Percentiles rank a stretch among this genome's conserved stretches.
Conservation (phyloP, 2,329 filamentous ascomycete genomes). For the Thelonectria olida region DNA sequence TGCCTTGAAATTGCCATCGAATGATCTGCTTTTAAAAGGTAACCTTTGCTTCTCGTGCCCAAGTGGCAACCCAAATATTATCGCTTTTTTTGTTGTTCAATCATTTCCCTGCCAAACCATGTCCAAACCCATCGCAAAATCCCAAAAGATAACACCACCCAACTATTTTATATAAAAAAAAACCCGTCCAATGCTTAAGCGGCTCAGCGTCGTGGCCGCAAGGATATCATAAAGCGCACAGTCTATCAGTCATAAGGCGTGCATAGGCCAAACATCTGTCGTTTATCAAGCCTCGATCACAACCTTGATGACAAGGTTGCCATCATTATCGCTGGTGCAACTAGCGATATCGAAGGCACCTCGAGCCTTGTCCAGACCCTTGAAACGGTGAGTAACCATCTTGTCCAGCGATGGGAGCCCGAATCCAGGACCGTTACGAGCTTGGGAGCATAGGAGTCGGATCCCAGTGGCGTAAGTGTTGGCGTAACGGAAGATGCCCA, state of each 20-base stretch:
- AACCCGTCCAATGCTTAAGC: slow-evolving; percentile 5
- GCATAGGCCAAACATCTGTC: neutral
- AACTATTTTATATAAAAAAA: slow-evolving; percentile 6
- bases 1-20: neutral
- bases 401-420: slow-evolving; percentile 71
- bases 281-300: slow-evolving; percentile 63
- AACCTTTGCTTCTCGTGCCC: neutral
- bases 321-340: slow-evolving; percentile 72
- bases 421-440: slow-evolving; percentile 48
- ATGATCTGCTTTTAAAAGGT: neutral
- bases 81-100: neutral
- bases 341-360: slow-evolving; percentile 76
- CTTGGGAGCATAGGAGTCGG: slow-evolving; percentile 61
- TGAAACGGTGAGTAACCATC: slow-evolving; percentile 78
- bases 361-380: slow-evolving; percentile 68
- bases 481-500: slow-evolving; percentile 82
- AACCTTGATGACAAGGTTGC: slow-evolving; percentile 77
- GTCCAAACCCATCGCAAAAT: neutral
- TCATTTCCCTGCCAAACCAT: neutral
- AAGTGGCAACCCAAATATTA: neutral
- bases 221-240: slow-evolving; percentile 27
- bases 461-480: slow-evolving; percentile 81
- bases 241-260: slow-evolving; percentile 31
- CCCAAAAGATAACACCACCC: neutral
- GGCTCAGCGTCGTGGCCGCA: neutral